Evolutionary conservation across 2,329 filamentous ascomycete genomes (phyloP).

Genomic region (Sclerotinia spermophila): DNA sequence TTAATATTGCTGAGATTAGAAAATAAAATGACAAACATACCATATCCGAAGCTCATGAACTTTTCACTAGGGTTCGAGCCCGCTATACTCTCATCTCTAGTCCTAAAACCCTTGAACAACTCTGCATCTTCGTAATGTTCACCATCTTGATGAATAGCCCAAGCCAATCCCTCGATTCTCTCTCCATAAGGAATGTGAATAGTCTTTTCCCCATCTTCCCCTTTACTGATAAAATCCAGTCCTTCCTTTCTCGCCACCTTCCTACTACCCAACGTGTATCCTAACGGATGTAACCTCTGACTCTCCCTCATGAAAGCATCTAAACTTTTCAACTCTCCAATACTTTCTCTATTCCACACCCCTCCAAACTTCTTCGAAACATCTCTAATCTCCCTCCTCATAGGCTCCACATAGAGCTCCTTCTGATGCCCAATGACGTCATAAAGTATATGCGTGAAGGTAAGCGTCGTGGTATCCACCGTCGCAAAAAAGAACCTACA

Average conservation of each 20-base stretch:
- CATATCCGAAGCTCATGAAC: slow-evolving; percentile 16
- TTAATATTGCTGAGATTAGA: not conserved
- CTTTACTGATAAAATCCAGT: not conserved
- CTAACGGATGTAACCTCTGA: slow-evolving; percentile 13
- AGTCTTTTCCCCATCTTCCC: not conserved
- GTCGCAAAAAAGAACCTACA: slow-evolving; percentile 12
- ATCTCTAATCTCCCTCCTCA: slow-evolving; percentile 10
- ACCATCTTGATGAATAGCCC: slow-evolving; percentile 10
- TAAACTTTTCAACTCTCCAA: slow-evolving; percentile 4
- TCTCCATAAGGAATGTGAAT: slow-evolving; percentile 1
- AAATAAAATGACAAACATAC: not conserved
- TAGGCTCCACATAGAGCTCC: not conserved
- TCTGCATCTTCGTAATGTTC: slow-evolving; percentile 1
- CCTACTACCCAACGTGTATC: slow-evolving; percentile 10
- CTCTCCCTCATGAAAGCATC: slow-evolving; percentile 15
- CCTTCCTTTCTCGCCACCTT: slow-evolving; percentile 9
- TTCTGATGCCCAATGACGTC: slow-evolving; percentile 8
- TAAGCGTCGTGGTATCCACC: slow-evolving; percentile 12
- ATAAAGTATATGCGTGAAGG: slow-evolving; percentile 11
- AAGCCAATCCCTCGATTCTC: not conserved
- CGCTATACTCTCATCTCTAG: not conserved
- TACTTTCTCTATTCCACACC: not conserved
- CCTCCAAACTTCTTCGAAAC: not conserved
- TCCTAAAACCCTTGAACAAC: slow-evolving; percentile 10
- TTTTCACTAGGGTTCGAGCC: slow-evolving; percentile 6